A percentile compares a stretch with the other conserved stretches of the same genome.
Conservation (phyloP, 805 yeast species). For the Saturnispora mendoncae region DNA sequence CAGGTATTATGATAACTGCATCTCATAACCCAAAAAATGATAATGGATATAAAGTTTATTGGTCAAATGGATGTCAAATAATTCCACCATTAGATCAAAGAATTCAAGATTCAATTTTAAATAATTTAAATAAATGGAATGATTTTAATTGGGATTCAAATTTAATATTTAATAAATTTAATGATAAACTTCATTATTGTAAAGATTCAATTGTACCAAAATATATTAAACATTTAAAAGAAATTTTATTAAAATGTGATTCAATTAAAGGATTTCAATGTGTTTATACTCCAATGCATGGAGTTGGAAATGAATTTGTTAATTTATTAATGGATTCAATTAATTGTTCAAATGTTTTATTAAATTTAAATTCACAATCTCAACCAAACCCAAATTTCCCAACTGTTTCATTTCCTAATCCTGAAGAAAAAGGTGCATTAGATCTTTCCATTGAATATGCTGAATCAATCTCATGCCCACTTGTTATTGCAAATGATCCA, state of each 20-base stretch:
- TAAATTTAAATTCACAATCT: slow-evolving; percentile 44
- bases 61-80: slow-evolving; percentile 90
- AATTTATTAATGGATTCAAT: slow-evolving; percentile 31
- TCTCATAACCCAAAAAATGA: slow-evolving; percentile 80
- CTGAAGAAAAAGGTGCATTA: slow-evolving; percentile 91
- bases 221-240: slow-evolving; percentile 32
- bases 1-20: slow-evolving; percentile 91
- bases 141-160: slow-evolving; percentile 33
- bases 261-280: slow-evolving; percentile 34
- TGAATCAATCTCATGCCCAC: slow-evolving; percentile 32
- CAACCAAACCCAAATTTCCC: slow-evolving; percentile 78
- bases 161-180: slow-evolving; percentile 19
- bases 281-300: slow-evolving; percentile 93
- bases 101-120: slow-evolving; percentile 56
- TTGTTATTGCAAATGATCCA: slow-evolving; percentile 89
- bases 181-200: slow-evolving; percentile 28
- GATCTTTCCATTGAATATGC: slow-evolving; percentile 61
- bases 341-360: not conserved
- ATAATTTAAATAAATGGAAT: slow-evolving; percentile 54
- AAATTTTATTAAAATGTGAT: slow-evolving; percentile 26
- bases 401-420: slow-evolving; percentile 87
- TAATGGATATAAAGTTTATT: slow-evolving; percentile 92
- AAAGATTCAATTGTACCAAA: slow-evolving; percentile 34
- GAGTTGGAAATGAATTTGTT: slow-evolving; percentile 72
- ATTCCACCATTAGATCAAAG: slow-evolving; percentile 81